These are phyloP conservation scores for Hevea brasiliensis DNA, from an alignment of 345 rosid genomes.

Conservation along the genomic window DNA sequence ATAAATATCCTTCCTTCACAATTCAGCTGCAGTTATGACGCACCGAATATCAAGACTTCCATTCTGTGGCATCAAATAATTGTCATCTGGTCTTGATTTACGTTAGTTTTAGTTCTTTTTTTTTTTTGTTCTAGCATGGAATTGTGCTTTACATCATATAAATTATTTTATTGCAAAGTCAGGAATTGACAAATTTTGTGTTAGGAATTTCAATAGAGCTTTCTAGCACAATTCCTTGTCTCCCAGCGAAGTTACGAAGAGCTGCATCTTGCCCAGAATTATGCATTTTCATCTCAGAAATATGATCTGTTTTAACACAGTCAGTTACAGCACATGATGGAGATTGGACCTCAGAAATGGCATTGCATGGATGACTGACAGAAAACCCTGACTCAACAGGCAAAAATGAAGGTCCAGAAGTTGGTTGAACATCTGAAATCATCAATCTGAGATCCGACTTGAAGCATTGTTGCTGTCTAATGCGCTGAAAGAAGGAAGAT, in stretches of 20 bases:
- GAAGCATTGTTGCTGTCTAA: conserved; percentile 15
- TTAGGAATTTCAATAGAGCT: conserved; percentile 11
- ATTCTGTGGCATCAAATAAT: too few species aligned
- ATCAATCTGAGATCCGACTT: conserved; percentile 17
- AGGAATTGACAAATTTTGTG: not conserved
- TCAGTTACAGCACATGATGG: conserved; percentile 21
- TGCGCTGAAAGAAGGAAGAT: conserved; percentile 10
- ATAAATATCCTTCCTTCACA: too few species aligned
- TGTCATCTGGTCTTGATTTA: too few species aligned
- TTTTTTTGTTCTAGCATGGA: too few species aligned
- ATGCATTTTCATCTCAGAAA: conserved; percentile 14
- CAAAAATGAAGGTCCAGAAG: conserved; percentile 10
- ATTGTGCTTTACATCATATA: too few species aligned
- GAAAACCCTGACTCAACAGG: conserved; percentile 34
- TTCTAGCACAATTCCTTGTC: conserved; percentile 8
- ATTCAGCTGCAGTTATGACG: too few species aligned
- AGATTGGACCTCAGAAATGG: conserved; percentile 34
- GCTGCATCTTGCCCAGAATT: conserved; percentile 10
- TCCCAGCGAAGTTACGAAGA: not conserved
- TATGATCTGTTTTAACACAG: conserved; percentile 18
- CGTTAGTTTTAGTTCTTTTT: too few species aligned
- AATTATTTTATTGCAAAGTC: too few species aligned
- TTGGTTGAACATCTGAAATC: conserved; percentile 22
- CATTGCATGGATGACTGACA: conserved; percentile 21
- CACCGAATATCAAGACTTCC: too few species aligned